Conservation (phyloP, 2,329 filamentous ascomycete genomes). For the Nothopassalora personata region DNA sequence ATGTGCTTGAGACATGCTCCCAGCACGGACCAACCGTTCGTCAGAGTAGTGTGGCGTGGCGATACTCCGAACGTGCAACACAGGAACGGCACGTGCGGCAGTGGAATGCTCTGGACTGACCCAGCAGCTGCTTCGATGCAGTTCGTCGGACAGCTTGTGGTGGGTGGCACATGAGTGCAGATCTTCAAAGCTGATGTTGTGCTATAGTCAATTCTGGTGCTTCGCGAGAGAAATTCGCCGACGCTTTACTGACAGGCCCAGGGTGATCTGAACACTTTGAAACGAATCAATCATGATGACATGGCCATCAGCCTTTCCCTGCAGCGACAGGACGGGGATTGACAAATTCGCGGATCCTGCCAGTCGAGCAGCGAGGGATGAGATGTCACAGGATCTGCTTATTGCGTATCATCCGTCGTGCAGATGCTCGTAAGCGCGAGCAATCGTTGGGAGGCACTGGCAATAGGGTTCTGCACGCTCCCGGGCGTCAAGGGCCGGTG, state of each 20-base stretch:
- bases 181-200: constrained; percentile 13
- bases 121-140: background rate
- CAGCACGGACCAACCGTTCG: constrained; percentile 27
- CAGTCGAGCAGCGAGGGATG: background rate
- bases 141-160: background rate
- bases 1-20: constrained; percentile 9
- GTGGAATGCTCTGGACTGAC: constrained; percentile 13
- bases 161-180: constrained; percentile 11
- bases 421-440: constrained; percentile 11
- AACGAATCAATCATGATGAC: constrained; percentile 10
- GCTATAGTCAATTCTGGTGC: constrained; percentile 4
- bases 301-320: constrained; percentile 8
- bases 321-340: constrained; percentile 7
- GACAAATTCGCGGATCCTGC: constrained; percentile 17
- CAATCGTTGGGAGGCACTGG: constrained; percentile 13
- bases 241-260: constrained; percentile 3
- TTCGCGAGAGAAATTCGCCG: constrained; percentile 9
- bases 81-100: constrained; percentile 23
- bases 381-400: constrained; percentile 11
- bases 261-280: constrained; percentile 1
- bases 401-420: constrained; percentile 12
- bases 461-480: constrained; percentile 10
- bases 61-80: constrained; percentile 19
- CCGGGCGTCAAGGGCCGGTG: constrained; percentile 11
- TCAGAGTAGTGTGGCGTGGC: constrained; percentile 4